Base-by-base conservation (phyloP, 768 basidiomycete genomes). In the Leccinum incarnatum region DNA sequence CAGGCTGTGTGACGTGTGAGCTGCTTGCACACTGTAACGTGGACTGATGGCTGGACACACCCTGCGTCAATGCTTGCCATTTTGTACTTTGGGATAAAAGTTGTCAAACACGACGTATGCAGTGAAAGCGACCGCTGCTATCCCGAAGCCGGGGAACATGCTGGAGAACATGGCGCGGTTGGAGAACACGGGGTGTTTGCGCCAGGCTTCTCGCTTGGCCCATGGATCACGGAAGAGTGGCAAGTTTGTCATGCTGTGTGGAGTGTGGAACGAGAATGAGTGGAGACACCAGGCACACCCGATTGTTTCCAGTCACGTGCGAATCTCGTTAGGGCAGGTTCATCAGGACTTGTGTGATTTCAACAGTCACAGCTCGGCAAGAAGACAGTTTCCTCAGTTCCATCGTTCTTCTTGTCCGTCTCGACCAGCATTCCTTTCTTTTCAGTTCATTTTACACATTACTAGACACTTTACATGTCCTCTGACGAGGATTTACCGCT, bases 71-170 rank as follows among this genome's bases (percentile, higher is more conserved):
- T 68, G 66, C 29, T 65, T 65, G 46, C 67, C 65, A 27, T 62
- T 65, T 34, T 76, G 76, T 55, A 56, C 62, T 62, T 78, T 82
- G 52, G 76, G 67, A 64, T 81, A 80, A 30, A 89, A 57, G 70
- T 93, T 93, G 74, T 97, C 95, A 29, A 80, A 89, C 34, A 91
- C 74, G 32, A 98, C 93, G 67, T 98, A 98, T 57, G 84, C 87
- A 32, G 92, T 88, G 78, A 98, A 98, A 2, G 94, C 91, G 54
- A 88, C 92, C 52, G 93, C 81, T 36, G 92, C 96, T 57, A 93
- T 93, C 50, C 95, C 95, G 69, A 98, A 91, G 40, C 96, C 96
- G 34, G 96, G 96, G 74, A 98, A 95, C 63, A 96, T 72, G 78
- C 84, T 93, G 67, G 88, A 79, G 78, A 98, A 88, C 91, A 95